Base-by-base conservation (phyloP, 1,139 yeast genomes). In the Candida sp. region DNA sequence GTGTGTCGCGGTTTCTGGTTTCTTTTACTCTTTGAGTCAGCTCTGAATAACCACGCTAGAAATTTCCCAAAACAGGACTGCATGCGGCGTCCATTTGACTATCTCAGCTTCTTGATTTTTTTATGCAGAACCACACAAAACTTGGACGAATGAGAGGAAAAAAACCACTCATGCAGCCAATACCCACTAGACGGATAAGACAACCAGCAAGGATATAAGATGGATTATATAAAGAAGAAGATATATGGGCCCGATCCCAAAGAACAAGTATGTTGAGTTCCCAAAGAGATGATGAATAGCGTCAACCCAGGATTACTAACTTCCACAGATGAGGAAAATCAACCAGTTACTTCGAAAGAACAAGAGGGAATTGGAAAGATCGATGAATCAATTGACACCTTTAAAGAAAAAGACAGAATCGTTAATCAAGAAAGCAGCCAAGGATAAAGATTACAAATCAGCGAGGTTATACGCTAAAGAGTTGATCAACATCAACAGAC, bases 201-300 rank as follows among this genome's bases (percentile, higher is more conserved):
- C 9, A 7, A 17, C 17, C 39, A 32, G 4, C 38, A 23, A 11
- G 39, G 25, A 32, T 2, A 5, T n/a, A 11, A 41, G 17, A 34
- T 88, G 94, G 90, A 88, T 59, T 84, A 75, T 62, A 70, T 93
- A 43, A 92, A 90, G 72, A 85, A 86, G 65, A 90, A 93, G 7
- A 85, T 93, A 48, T 93, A 96, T 86, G 99, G 98, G 1, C 97
- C 97, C 0, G 97, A 92, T 67, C 97, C 98, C 44, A 87, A 87
- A 63, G 98, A 94, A 63, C 98, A 91, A 62, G 84, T 79, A 71
- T 48, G 83, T 70, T 26, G 12, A 42, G 31, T 35, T 46, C 43
- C 46, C 7, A 22, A 26, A n/a, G 26, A 12, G 7, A 5, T 4
- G 4, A 5, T 11, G 7, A 11, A 11, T 5, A 12, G 7, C 2